Evolutionary conservation across 202 grass and related monocot species (phyloP), one percentile per base, ranked within the genome.

Genomic region (Eragrostis tef): DNA sequence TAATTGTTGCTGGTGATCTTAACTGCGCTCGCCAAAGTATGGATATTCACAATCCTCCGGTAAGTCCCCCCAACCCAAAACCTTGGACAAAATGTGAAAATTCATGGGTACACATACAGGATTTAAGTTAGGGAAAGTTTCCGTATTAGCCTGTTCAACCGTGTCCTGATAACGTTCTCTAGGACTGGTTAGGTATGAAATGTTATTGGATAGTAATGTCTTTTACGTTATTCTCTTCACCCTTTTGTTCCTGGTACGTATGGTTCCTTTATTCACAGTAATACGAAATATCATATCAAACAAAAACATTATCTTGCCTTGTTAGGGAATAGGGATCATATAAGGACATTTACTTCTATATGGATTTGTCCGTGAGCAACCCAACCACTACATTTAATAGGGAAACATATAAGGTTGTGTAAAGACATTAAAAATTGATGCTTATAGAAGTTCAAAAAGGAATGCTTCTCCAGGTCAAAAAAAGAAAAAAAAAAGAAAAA

Each of bases 1-100:
- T 91, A 59, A 89, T 89, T 88, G 70, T 94, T 83, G 87, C 80
- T 53, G 86, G 88, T 56, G 91, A 91, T 77, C 86, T 94, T 67
- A 91, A 91, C 57, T 85, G 73, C 84, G 86, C 86, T 82, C 67
- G 41, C 47, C 71, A 91, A 61, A 87, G 71, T 71, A 94, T 91
- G 26, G 91, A 94, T 72, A 94, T 94, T 54, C 87, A 79, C 52
- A 79, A 94, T 88, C 91, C 91, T 86, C 59, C 84, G 26, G 91
- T 94, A 90, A 89, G 91, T 65, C 22, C 11, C 3, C 3, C 6
- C 11, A n/a, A 13, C 20, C 8, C 56, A 11, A 27, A 47, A 46
- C 25, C 44, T 0, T 25, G 26, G 48, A 69, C 7, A 80, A 79
- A 3, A 64, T n/a, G n/a, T n/a, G 13, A 64, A 82, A 9, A 77